These are phyloP conservation scores for Stephanodiscus triporus DNA, from an alignment of 108 stramenopile genomes.

Conservation along the genomic window DNA sequence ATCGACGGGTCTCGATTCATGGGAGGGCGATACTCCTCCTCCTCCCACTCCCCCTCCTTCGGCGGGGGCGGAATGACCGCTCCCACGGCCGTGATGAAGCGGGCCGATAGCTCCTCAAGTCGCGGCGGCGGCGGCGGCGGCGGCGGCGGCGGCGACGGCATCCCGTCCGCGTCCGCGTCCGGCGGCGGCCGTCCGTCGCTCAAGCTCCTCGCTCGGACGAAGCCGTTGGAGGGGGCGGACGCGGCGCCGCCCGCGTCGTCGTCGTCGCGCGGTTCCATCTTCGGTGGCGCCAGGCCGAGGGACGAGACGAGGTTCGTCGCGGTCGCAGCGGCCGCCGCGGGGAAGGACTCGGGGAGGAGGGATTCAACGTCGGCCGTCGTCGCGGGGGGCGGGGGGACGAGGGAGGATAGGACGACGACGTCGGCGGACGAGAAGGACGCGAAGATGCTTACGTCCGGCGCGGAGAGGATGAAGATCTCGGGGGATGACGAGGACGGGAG, in stretches of 20 bases:
- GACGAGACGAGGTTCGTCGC: slow-evolving; percentile 53
- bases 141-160: not conserved
- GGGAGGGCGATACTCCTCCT: slow-evolving; percentile 42
- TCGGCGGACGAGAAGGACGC: slow-evolving; percentile 1
- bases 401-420: slow-evolving; percentile 3
- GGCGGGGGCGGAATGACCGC: slow-evolving; percentile 9
- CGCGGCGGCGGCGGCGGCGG: not conserved
- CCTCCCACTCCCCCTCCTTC: slow-evolving; percentile 18
- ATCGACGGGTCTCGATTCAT: slow-evolving; percentile 37
- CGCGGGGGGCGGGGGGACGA: slow-evolving; percentile 10
- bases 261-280: slow-evolving; percentile 47
- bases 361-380: not conserved
- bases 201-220: slow-evolving; percentile 69
- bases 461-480: slow-evolving; percentile 1
- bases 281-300: slow-evolving; percentile 77
- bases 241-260: slow-evolving; percentile 7
- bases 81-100: slow-evolving; percentile 30
- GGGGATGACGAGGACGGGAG: not conserved
- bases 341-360: slow-evolving; percentile 8
- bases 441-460: not conserved
- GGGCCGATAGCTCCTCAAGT: slow-evolving; percentile 29
- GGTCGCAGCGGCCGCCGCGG: slow-evolving; percentile 2
- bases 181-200: slow-evolving; percentile 48
- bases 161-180: not conserved
- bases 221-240: slow-evolving; percentile 48